Percentiles rank a stretch among this genome's conserved stretches.
These are phyloP conservation scores for Backusella morwellensis DNA, from an alignment of 192 early-diverging fungal species.

Conservation along the genomic window DNA sequence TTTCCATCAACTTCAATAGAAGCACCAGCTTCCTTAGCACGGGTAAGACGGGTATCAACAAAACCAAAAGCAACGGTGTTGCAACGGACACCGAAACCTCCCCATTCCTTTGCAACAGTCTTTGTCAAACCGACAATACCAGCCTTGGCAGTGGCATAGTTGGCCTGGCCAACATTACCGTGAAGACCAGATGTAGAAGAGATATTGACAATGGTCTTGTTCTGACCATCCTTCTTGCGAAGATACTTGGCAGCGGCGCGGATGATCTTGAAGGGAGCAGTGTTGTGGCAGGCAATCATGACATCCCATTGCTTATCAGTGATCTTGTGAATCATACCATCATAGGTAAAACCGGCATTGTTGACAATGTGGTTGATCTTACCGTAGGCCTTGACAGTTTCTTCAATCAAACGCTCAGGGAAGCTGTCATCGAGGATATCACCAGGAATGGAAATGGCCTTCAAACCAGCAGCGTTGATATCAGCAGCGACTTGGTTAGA, in stretches of 20 bases:
- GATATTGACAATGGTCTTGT: conserved; percentile 56
- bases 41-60: conserved; percentile 65
- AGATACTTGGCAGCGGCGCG: conserved; percentile 55
- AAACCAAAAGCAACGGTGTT: conserved; percentile 65
- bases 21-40: conserved; percentile 62
- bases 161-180: conserved; percentile 91
- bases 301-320: conserved; percentile 95
- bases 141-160: conserved; percentile 94
- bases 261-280: conserved; percentile 61
- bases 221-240: conserved; percentile 56
- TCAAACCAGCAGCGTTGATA: conserved; percentile 75
- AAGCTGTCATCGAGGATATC: conserved; percentile 55
- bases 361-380: conserved; percentile 87
- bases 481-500: conserved; percentile 83
- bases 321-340: conserved; percentile 88
- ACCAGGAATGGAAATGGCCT: conserved; percentile 79
- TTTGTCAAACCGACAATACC: conserved; percentile 90
- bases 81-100: conserved; percentile 58
- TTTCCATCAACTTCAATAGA: conserved; percentile 56
- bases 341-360: conserved; percentile 96
- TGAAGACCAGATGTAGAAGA: conserved; percentile 76
- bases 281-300: conserved; percentile 69
- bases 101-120: conserved; percentile 84
- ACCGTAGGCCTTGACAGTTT: conserved; percentile 64
- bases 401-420: conserved; percentile 55